Base-by-base conservation (phyloP, 2,329 filamentous ascomycete genomes). In the Ophiocordyceps camponoti-saundersi region DNA sequence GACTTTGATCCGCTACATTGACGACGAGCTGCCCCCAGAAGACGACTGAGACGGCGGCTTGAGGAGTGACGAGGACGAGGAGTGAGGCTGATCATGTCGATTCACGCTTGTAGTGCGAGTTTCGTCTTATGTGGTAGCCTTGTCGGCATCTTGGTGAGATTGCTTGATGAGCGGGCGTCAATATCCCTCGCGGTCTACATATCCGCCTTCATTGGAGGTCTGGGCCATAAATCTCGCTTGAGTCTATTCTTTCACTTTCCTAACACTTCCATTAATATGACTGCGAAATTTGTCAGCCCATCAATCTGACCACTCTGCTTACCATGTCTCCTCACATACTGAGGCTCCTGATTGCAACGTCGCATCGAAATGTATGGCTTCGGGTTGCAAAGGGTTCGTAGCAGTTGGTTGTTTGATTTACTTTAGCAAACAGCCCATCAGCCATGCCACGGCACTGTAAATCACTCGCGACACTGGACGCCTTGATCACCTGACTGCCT, bases 11-110 rank as follows among this genome's bases (percentile, higher is more conserved):
- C 77, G 90, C 56, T 95, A 94, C 61, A 94, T 98, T 55, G 92
- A 98, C 59, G 92, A 98, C 60, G 92, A 98, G 66, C 79, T 98
- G 69, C 92, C 92, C 21, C 88, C 86, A 10, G 92, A 96, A 62
- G 92, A 98, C 59, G 92, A 98, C 59, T 95, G 71, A 74, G 41
- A 13, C 15, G 41, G 21, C 21, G 16, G 26, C 10, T 16, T 43
- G 16, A 26, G 23, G 15, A 23, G 16, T 12, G 3, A 26, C 13
- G 15, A 16, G 21, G n/a, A 18, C 21, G 11, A 40, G 36, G 36
- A 40, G 10, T 18, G 36, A 40, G 4, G n/a, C 36, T 10, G 36
- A 40, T 11, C 5, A 21, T n/a, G 36, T 20, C 36, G 18, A 20
- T 18, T 21, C 6, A 29, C 15, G 2, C 12, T 11, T 40, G 20